These are phyloP conservation scores for Colletotrichum truncatum DNA, from an alignment of 2,329 filamentous ascomycete species.

Conservation along the genomic window DNA sequence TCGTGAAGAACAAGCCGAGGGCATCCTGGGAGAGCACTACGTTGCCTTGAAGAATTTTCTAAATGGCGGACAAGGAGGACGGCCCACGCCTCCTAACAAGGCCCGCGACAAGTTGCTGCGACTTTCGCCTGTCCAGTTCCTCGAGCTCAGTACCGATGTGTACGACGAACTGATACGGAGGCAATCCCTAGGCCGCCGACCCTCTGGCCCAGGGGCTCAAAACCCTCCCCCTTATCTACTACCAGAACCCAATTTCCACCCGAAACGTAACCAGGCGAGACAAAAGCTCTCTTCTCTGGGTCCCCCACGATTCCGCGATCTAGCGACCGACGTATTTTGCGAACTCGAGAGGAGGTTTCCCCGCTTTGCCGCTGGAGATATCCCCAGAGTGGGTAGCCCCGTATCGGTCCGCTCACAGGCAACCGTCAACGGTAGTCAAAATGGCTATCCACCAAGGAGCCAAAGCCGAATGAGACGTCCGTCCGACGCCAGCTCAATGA, in stretches of 20 bases:
- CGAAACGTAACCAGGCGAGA: slow-evolving; percentile 96
- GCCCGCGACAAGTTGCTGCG: slow-evolving; percentile 94
- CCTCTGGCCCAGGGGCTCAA: slow-evolving; percentile 60
- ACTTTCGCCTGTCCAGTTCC: slow-evolving; percentile 91
- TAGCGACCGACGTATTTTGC: slow-evolving; percentile 95
- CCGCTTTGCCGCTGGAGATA: slow-evolving; percentile 75
- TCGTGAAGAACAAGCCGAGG: slow-evolving; percentile 68
- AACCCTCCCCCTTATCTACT: slow-evolving; percentile 77
- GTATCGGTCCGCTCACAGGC: slow-evolving; percentile 69
- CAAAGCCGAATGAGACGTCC: slow-evolving; percentile 64
- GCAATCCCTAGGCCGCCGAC: slow-evolving; percentile 71
- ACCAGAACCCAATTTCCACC: slow-evolving; percentile 91
- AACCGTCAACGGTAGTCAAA: slow-evolving; percentile 65
- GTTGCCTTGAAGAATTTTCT: slow-evolving; percentile 80
- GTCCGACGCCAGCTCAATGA: slow-evolving; percentile 71
- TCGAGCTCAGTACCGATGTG: slow-evolving; percentile 97
- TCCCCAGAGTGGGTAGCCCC: slow-evolving; percentile 75
- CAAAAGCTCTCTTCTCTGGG: slow-evolving; percentile 93
- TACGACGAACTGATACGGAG: slow-evolving; percentile 93
- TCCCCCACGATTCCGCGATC: slow-evolving; percentile 85
- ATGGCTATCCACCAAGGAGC: slow-evolving; percentile 57
- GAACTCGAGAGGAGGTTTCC: slow-evolving; percentile 93
- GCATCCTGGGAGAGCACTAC: slow-evolving; percentile 82
- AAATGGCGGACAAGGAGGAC: slow-evolving; percentile 78
- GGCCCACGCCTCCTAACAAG: slow-evolving; percentile 81